Conservation (phyloP, 768 basidiomycete species). For the Suillus hirtellus region DNA sequence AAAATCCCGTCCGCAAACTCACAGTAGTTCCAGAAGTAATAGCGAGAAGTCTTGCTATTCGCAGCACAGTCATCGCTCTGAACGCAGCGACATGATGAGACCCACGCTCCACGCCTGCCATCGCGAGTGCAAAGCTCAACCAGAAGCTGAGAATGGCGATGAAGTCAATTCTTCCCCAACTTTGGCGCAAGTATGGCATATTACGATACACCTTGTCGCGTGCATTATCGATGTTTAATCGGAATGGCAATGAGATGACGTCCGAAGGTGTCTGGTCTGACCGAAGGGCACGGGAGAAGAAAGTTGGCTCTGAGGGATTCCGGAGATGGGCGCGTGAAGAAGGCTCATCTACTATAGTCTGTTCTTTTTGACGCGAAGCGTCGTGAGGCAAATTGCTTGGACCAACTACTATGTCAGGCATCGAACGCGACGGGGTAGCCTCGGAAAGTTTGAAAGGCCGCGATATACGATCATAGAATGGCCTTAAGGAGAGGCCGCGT, state of each 20-base stretch:
- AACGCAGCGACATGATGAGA: constrained; percentile 80
- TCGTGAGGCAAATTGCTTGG: background rate
- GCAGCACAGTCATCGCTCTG: constrained; percentile 82
- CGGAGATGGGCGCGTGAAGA: constrained; percentile 39
- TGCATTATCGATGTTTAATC: constrained; percentile 54
- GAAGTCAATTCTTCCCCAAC: constrained; percentile 90
- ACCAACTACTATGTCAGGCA: background rate
- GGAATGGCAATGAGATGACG: constrained; percentile 59
- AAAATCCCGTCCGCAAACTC: constrained; percentile 28
- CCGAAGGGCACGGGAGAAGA: constrained; percentile 49
- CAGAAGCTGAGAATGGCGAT: constrained; percentile 87
- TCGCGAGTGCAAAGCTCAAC: constrained; percentile 75
- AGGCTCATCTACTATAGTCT: background rate
- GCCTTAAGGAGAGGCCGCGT: constrained; percentile 45
- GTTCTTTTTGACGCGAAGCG: background rate
- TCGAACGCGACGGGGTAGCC: constrained; percentile 20
- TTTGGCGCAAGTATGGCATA: constrained; percentile 88
- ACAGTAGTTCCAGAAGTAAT: constrained; percentile 93
- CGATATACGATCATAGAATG: constrained; percentile 46
- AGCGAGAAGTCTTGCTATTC: constrained; percentile 79
- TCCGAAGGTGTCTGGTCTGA: constrained; percentile 42
- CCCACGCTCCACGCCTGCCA: constrained; percentile 66
- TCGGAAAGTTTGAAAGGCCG: constrained; percentile 55
- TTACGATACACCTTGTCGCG: constrained; percentile 61
- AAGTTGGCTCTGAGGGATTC: constrained; percentile 48